A percentile compares a stretch with the other conserved stretches of the same genome.
Evolutionary conservation across 2,329 filamentous ascomycete genomes (phyloP).

Genomic region (Chalaropsis ovoidea): DNA sequence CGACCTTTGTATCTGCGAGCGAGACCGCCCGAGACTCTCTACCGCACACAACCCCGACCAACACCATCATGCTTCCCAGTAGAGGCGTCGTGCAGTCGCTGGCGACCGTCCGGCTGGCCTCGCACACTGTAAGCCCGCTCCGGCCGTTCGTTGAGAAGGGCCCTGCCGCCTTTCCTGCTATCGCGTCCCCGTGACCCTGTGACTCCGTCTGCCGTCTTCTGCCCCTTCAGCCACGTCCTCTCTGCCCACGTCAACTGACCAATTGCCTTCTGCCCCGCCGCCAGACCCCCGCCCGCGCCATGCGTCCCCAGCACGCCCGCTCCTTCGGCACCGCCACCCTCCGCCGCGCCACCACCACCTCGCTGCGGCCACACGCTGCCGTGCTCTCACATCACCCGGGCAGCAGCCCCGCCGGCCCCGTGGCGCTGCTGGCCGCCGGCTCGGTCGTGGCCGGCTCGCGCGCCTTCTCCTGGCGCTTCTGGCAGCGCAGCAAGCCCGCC

Average conservation of each 20-base stretch:
- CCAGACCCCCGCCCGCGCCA: constrained; percentile 17
- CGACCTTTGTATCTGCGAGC: background rate
- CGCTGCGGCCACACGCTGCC: constrained; percentile 20
- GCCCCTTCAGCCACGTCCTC: too few species aligned
- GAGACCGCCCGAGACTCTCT: constrained; percentile 14
- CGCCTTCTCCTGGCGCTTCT: constrained; percentile 25
- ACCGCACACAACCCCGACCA: background rate
- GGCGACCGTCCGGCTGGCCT: constrained; percentile 32
- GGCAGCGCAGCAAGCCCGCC: constrained; percentile 20
- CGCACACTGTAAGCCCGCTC: constrained; percentile 30
- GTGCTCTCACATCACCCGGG: constrained; percentile 11
- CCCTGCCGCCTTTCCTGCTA: too few species aligned
- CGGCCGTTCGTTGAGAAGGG: background rate
- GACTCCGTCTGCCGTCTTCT: background rate
- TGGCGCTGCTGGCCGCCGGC: constrained; percentile 19
- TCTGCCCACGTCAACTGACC: background rate
- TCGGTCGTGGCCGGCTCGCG: constrained; percentile 24
- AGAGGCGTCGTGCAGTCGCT: constrained; percentile 38
- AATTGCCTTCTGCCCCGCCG: background rate
- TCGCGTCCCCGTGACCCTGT: background rate
- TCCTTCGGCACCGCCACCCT: constrained; percentile 22
- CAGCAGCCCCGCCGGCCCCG: constrained; percentile 6
- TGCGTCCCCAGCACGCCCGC: constrained; percentile 10
- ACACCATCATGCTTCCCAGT: constrained; percentile 38
- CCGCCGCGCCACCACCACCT: constrained; percentile 9